phyloP scores from a whole-genome alignment of 805 yeast species.

The Starmerella gropengiesseri region DNA sequence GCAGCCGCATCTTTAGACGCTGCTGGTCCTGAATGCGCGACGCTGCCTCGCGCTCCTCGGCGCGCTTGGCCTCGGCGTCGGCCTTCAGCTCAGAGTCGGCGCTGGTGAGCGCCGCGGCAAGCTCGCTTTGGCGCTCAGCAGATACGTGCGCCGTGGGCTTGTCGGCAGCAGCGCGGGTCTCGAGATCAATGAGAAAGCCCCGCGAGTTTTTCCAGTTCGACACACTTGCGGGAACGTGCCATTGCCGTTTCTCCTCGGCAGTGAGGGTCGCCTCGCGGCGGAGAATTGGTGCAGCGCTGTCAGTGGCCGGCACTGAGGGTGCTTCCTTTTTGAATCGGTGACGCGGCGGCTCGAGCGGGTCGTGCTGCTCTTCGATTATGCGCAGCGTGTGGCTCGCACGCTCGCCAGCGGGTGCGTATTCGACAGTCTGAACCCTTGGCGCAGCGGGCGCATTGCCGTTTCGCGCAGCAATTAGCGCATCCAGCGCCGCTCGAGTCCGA shows the following conservation, averaged over 20 bases:
- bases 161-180: constrained; percentile 51
- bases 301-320: constrained; percentile 2
- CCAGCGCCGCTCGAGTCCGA: constrained; percentile 48
- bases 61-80: not conserved
- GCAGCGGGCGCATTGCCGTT: not conserved
- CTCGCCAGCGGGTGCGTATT: constrained; percentile 36
- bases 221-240: constrained; percentile 84
- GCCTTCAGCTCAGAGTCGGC: constrained; percentile 56
- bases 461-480: constrained; percentile 34
- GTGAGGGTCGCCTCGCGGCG: constrained; percentile 45
- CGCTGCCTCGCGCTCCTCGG: constrained; percentile 28
- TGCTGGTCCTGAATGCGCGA: constrained; percentile 23
- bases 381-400: constrained; percentile 39
- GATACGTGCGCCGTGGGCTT: constrained; percentile 28
- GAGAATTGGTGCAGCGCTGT: constrained; percentile 39
- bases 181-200: constrained; percentile 74
- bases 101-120: constrained; percentile 59
- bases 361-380: constrained; percentile 56
- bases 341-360: constrained; percentile 79
- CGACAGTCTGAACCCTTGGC: constrained; percentile 30
- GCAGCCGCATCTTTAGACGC: constrained; percentile 37
- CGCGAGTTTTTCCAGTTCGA: constrained; percentile 94
- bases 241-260: constrained; percentile 60
- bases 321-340: constrained; percentile 43
- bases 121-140: constrained; percentile 47